These are phyloP conservation scores for Amanita fuliginea DNA, from an alignment of 768 basidiomycete genomes.

Conservation along the genomic window DNA sequence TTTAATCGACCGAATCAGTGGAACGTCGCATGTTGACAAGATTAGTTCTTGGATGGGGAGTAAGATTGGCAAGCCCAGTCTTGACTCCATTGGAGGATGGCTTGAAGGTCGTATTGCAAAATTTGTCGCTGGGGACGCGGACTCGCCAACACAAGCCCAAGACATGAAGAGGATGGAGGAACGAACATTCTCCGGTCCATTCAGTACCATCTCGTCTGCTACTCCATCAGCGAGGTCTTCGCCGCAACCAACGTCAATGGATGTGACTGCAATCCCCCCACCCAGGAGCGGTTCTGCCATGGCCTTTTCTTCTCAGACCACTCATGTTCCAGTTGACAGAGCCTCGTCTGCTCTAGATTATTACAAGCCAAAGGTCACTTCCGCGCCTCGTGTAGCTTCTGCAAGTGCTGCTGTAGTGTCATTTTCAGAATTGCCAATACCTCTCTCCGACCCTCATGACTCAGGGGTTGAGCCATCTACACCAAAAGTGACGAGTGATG, in stretches of 20 bases:
- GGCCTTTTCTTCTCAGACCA: conserved; percentile 38
- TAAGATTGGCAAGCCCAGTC: conserved; percentile 83
- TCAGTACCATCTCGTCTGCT: conserved; percentile 83
- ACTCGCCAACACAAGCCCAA: conserved; percentile 31
- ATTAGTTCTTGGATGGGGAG: conserved; percentile 75
- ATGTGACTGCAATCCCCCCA: conserved; percentile 32
- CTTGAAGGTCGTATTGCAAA: conserved; percentile 88
- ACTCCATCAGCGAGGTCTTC: conserved; percentile 69
- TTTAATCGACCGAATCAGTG: conserved; percentile 68
- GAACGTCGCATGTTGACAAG: conserved; percentile 66
- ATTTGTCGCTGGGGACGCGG: conserved; percentile 89
- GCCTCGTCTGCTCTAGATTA: conserved; percentile 76
- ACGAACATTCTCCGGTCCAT: conserved; percentile 59
- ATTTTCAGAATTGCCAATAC: conserved; percentile 32
- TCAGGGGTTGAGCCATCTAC: conserved; percentile 18
- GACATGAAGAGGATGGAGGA: conserved; percentile 24
- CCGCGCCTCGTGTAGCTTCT: conserved; percentile 43
- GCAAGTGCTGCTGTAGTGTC: conserved; percentile 41
- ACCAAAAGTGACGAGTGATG: conserved; percentile 18
- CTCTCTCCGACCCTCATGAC: conserved; percentile 11
- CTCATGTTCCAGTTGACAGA: conserved; percentile 50
- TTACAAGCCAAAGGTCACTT: conserved; percentile 40
- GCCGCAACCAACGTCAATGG: conserved; percentile 48
- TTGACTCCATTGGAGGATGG: conserved; percentile 88
- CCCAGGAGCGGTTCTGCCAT: conserved; percentile 62